A percentile compares a stretch with the other conserved stretches of the same genome.
Evolutionary conservation across 805 yeast species (phyloP).

Genomic region (Wickerhamomyces tratensis): DNA sequence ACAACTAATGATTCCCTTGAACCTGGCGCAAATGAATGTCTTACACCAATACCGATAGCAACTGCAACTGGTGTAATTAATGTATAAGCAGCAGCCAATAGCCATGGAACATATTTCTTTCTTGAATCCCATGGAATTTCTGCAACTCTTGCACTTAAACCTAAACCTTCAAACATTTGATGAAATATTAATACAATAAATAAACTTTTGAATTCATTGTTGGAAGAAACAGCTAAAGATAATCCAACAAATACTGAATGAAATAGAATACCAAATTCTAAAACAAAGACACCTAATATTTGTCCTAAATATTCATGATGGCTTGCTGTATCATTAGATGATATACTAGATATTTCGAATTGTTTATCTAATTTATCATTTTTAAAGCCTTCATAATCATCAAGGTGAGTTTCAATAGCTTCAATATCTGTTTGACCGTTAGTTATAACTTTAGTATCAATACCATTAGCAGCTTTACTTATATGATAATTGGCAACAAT

Average conservation of each 20-base stretch:
- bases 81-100: constrained; percentile 44
- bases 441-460: constrained; percentile 4
- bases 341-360: too few relatives aligned
- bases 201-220: constrained; percentile 53
- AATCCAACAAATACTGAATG: constrained; percentile 72
- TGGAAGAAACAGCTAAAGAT: constrained; percentile 38
- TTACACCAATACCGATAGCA: constrained; percentile 70
- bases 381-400: too few relatives aligned
- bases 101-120: constrained; percentile 29
- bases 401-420: too few relatives aligned
- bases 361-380: too few relatives aligned
- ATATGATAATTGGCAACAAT: constrained; percentile 35
- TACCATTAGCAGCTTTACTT: constrained; percentile 19
- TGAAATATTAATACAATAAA: constrained; percentile 64
- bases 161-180: constrained; percentile 74
- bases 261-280: constrained; percentile 67
- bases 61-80: constrained; percentile 60
- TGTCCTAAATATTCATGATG: constrained; percentile 9
- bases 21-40: constrained; percentile 43
- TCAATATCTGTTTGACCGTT: too few relatives aligned
- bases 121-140: constrained; percentile 34
- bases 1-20: constrained; percentile 45
- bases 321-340: too few relatives aligned
- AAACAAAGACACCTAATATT: constrained; percentile 38
- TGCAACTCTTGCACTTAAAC: constrained; percentile 64